A percentile compares a stretch with the other conserved stretches of the same genome.
Conservation (phyloP, 805 yeast genomes). For the Pichia thaimueangensis region DNA sequence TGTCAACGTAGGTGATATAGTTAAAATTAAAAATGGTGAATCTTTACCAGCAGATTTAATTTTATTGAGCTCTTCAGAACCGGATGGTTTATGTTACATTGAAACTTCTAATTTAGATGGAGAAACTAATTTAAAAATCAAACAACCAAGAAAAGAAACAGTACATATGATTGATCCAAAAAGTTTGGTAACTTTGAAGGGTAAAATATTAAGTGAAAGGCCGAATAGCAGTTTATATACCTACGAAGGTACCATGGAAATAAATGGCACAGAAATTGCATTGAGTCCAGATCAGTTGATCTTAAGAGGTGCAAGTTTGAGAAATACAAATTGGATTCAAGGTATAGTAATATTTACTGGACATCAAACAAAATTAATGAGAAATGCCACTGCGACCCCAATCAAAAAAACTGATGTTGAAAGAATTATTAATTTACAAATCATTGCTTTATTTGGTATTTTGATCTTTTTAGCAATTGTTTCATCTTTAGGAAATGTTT, state of each 20-base stretch:
- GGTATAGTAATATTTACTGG: slow-evolving; percentile 96
- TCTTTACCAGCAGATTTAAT: slow-evolving; percentile 92
- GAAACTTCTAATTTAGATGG: slow-evolving; percentile 98
- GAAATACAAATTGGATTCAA: slow-evolving; percentile 93
- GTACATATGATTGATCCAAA: slow-evolving; percentile 60
- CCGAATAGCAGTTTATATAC: slow-evolving; percentile 94
- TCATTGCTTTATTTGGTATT: slow-evolving; percentile 78
- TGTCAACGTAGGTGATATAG: slow-evolving; percentile 86
- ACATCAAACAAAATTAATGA: slow-evolving; percentile 95
- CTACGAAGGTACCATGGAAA: slow-evolving; percentile 77
- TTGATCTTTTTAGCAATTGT: slow-evolving; percentile 69
- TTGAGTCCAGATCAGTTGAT: slow-evolving; percentile 86
- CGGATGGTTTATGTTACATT: slow-evolving; percentile 94
- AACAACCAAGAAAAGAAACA: slow-evolving; percentile 81
- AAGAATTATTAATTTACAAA: slow-evolving; percentile 87
- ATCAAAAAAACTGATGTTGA: slow-evolving; percentile 96
- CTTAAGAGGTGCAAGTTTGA: slow-evolving; percentile 88
- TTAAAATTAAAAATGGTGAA: slow-evolving; percentile 77
- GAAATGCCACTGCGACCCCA: slow-evolving; percentile 98
- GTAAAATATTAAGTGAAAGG: slow-evolving; percentile 72
- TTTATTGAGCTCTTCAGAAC: slow-evolving; percentile 86
- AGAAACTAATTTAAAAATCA: slow-evolving; percentile 92
- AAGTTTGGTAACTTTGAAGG: slow-evolving; percentile 47
- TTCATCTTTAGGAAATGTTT: slow-evolving; percentile 83
- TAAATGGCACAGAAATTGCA: slow-evolving; percentile 58